A percentile compares a stretch with the other conserved stretches of the same genome.
Conservation (phyloP, 2,329 filamentous ascomycete genomes). For the Penicillium olsonii region DNA sequence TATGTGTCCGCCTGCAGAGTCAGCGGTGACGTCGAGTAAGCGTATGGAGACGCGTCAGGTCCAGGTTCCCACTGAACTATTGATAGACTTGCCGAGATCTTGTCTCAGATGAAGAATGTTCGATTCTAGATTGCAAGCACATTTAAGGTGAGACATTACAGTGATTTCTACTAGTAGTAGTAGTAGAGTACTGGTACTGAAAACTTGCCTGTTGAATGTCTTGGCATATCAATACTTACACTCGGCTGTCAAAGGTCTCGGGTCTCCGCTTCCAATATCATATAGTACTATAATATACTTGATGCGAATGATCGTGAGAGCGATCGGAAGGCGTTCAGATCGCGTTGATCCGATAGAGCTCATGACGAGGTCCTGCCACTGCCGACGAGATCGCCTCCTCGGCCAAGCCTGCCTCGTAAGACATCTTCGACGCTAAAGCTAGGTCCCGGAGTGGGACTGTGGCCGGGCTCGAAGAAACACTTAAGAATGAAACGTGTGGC, state of each 20-base stretch:
- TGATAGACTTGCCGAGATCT: slow-evolving; percentile 14
- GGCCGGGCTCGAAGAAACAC: slow-evolving; percentile 15
- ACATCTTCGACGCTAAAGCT: slow-evolving; percentile 19
- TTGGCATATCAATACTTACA: no score
- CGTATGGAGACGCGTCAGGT: slow-evolving; percentile 21
- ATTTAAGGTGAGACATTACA: slow-evolving; percentile 5
- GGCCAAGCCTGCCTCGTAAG: slow-evolving; percentile 23
- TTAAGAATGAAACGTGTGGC: slow-evolving; percentile 9
- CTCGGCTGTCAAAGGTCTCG: no score
- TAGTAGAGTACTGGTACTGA: no score
- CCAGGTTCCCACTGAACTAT: slow-evolving; percentile 17
- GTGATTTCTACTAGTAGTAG: no score
- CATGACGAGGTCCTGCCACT: background rate
- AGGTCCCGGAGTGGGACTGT: slow-evolving; percentile 21
- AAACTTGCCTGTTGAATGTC: no score
- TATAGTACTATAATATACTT: no score
- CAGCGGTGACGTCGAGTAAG: slow-evolving; percentile 2
- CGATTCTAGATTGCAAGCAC: slow-evolving; percentile 10
- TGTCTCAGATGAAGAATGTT: slow-evolving; percentile 16
- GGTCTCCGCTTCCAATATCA: no score
- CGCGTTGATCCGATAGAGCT: background rate
- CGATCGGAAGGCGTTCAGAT: no score
- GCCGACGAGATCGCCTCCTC: slow-evolving; percentile 2
- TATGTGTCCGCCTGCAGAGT: background rate
- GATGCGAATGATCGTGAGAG: no score